phyloP scores from a whole-genome alignment of 169 alveolate genomes.

The Plasmodium inui region DNA sequence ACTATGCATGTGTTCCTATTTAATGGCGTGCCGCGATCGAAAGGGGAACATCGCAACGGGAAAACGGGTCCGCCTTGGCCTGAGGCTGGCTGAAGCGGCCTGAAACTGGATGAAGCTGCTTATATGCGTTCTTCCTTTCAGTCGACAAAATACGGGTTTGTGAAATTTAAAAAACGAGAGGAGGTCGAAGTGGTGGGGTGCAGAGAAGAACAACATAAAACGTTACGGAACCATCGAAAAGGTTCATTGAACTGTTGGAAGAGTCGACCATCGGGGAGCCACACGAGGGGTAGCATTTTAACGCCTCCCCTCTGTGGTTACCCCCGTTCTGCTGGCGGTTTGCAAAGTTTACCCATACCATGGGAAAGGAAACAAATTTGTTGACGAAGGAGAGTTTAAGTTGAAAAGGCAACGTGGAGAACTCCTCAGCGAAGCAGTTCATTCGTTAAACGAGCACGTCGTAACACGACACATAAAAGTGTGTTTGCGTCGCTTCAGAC shows the following conservation, averaged over 20 bases:
- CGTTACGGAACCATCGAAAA: background rate
- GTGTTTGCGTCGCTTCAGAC: background rate
- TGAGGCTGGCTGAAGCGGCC: too few relatives aligned
- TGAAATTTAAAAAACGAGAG: background rate
- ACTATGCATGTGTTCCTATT: background rate
- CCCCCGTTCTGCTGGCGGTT: background rate
- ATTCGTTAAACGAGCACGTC: background rate
- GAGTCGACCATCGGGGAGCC: background rate
- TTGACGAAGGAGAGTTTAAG: background rate
- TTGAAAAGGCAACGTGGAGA: background rate
- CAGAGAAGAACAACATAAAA: background rate
- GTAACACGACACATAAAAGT: background rate
- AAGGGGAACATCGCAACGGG: background rate
- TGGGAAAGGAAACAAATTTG: background rate
- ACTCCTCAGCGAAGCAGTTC: background rate
- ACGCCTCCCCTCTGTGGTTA: background rate
- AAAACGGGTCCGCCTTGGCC: background rate
- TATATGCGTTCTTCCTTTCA: background rate
- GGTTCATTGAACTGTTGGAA: background rate
- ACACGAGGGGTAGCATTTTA: background rate
- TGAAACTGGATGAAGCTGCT: too few relatives aligned
- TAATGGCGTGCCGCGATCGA: background rate
- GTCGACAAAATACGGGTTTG: background rate
- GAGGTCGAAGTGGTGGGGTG: background rate
- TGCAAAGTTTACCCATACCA: background rate